Evolutionary conservation across 2,329 filamentous ascomycete genomes (phyloP).

Genomic region (Mariannaea elegans): DNA sequence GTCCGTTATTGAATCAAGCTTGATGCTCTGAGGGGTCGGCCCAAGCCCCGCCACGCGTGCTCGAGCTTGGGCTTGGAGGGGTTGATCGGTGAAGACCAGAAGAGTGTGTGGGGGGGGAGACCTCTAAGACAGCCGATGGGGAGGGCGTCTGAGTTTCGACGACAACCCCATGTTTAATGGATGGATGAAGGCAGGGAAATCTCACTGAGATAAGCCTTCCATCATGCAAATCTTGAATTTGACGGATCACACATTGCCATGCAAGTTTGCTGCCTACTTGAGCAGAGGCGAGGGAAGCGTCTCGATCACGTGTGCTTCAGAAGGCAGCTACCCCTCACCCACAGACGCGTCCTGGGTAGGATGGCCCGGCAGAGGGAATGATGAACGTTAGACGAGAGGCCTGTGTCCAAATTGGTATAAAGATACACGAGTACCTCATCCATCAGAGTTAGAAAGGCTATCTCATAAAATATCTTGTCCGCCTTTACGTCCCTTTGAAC

Average conservation of each 20-base stretch:
- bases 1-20: constrained; percentile 19
- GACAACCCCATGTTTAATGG: neutral
- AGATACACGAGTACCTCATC: too few relatives aligned
- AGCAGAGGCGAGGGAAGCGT: neutral
- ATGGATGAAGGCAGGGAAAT: neutral
- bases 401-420: too few relatives aligned
- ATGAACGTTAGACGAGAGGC: too few relatives aligned
- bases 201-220: too few relatives aligned
- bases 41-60: constrained; percentile 7
- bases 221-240: neutral
- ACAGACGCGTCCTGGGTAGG: neutral
- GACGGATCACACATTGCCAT: neutral
- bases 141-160: neutral
- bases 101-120: too few relatives aligned
- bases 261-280: neutral
- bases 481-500: too few relatives aligned
- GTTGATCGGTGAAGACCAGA: constrained; percentile 18
- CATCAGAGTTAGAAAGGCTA: too few relatives aligned
- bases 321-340: neutral
- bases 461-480: too few relatives aligned
- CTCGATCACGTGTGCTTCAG: constrained; percentile 1
- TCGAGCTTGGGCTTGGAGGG: constrained; percentile 8
- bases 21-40: constrained; percentile 12
- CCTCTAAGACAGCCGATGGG: neutral
- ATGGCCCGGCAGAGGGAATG: neutral